These are phyloP conservation scores for Balamuthia mandrillaris DNA, from an alignment of 208 protist genomes.

Conservation along the genomic window DNA sequence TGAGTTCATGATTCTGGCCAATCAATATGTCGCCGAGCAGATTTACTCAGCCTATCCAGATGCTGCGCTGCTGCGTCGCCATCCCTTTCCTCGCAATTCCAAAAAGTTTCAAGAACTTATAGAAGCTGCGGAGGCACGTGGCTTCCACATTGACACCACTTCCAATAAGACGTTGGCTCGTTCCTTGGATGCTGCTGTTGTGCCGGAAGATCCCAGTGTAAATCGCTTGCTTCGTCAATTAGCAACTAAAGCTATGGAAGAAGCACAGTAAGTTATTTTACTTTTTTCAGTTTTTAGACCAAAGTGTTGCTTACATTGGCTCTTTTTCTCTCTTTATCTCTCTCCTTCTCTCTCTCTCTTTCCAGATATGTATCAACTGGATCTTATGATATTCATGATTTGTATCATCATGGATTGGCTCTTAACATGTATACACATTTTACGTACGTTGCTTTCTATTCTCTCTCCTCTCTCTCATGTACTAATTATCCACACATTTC, in stretches of 20 bases:
- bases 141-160: conserved; percentile 15
- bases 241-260: conserved; percentile 14
- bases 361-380: conserved; percentile 6
- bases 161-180: conserved; percentile 9
- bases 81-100: conserved; percentile 44
- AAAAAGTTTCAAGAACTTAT: conserved; percentile 50
- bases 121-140: background rate
- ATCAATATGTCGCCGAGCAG: conserved; percentile 62
- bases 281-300: background rate
- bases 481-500: background rate
- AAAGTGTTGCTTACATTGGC: background rate
- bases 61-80: conserved; percentile 38
- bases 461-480: background rate
- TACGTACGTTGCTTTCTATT: conserved; percentile 56
- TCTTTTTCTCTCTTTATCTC: background rate
- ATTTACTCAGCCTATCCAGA: conserved; percentile 29
- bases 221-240: conserved; percentile 21
- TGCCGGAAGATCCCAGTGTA: background rate
- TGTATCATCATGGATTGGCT: conserved; percentile 80
- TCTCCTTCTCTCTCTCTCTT: background rate
- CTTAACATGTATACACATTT: conserved; percentile 83
- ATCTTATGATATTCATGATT: conserved; percentile 53
- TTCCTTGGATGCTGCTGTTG: background rate
- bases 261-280: background rate
- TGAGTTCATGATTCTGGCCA: conserved; percentile 79